These are phyloP conservation scores for Ophiocordyceps camponoti-leonardi DNA, from an alignment of 2,329 filamentous ascomycete species.

Conservation along the genomic window DNA sequence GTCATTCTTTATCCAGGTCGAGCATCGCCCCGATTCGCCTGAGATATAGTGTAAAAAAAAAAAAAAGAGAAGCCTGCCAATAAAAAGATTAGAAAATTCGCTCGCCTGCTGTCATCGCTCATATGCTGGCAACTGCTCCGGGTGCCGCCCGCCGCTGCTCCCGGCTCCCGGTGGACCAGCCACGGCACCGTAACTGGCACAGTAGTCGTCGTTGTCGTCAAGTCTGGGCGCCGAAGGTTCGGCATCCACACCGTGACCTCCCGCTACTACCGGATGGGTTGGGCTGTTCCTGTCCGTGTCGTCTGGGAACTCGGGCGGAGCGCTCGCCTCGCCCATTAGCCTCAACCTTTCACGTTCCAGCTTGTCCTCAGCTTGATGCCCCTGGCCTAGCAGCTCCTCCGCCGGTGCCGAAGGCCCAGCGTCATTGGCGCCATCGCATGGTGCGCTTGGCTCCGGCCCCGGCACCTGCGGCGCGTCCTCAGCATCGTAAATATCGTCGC, in stretches of 20 bases:
- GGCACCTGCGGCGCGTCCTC: conserved; percentile 18
- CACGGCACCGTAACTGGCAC: conserved; percentile 8
- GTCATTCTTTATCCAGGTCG: background rate
- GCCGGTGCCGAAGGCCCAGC: conserved; percentile 25
- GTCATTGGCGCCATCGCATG: conserved; percentile 3
- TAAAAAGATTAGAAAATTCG: background rate
- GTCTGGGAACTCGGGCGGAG: conserved; percentile 39
- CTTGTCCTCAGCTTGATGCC: conserved; percentile 46
- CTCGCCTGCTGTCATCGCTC: conserved; percentile 12
- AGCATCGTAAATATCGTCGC: conserved; percentile 34
- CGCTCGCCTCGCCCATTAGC: conserved; percentile 46
- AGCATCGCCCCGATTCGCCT: background rate
- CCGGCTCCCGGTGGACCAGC: conserved; percentile 8
- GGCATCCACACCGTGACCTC: conserved; percentile 7
- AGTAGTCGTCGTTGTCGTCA: conserved; percentile 16
- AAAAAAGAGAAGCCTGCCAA: background rate
- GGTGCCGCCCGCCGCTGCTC: background rate
- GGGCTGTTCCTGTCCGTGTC: conserved; percentile 25
- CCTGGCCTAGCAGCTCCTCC: conserved; percentile 22
- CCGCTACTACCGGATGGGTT: conserved; percentile 9
- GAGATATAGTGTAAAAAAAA: background rate
- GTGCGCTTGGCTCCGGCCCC: conserved; percentile 3
- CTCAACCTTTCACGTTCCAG: conserved; percentile 55
- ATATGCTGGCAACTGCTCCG: conserved; percentile 22
- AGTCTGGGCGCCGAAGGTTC: conserved; percentile 41